A percentile compares a stretch with the other conserved stretches of the same genome.
Conservation (phyloP, 331 rosid species). For the Prunus yedoensis region DNA sequence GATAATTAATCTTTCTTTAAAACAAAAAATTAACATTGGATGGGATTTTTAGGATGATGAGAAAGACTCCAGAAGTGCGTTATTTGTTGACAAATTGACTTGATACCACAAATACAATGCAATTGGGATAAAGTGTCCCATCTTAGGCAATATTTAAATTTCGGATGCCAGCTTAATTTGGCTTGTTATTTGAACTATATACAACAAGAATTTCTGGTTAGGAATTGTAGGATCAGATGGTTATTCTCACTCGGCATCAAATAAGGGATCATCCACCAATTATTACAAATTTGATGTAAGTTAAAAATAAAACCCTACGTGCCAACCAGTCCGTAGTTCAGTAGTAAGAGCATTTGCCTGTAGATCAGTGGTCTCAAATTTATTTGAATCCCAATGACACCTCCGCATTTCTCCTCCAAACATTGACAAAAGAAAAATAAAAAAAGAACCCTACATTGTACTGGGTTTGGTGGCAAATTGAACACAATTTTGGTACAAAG, state of each 20-base stretch:
- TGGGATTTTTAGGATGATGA: background rate
- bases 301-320: too few relatives aligned
- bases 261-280: background rate
- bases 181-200: background rate
- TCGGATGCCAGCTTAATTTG: background rate
- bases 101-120: background rate
- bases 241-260: background rate
- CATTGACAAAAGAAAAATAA: too few relatives aligned
- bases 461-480: background rate
- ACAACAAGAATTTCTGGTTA: background rate
- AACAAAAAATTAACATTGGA: background rate
- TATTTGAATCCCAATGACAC: too few relatives aligned
- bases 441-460: background rate
- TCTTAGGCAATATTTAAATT: background rate
- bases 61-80: background rate
- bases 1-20: too few relatives aligned
- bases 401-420: too few relatives aligned
- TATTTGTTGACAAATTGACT: conserved; percentile 1
- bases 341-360: too few relatives aligned
- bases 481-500: background rate
- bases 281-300: background rate
- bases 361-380: too few relatives aligned
- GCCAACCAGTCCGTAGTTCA: too few relatives aligned
- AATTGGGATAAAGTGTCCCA: conserved; percentile 12
- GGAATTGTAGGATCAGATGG: background rate